These are phyloP conservation scores for Populus deltoides DNA, from an alignment of 345 rosid genomes.

Conservation along the genomic window DNA sequence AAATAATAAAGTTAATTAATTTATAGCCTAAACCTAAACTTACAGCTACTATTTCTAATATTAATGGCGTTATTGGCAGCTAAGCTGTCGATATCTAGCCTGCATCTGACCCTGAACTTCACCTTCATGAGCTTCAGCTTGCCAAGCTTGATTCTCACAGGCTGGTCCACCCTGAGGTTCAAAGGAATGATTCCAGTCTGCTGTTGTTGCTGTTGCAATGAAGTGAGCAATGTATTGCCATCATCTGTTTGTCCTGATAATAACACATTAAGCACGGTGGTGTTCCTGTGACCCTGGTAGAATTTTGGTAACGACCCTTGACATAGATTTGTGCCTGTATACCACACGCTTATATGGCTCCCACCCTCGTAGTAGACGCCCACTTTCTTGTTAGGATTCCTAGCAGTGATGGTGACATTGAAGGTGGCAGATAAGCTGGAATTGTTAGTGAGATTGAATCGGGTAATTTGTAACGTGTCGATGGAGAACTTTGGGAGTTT, in stretches of 20 bases:
- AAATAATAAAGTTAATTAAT: constrained; percentile 1
- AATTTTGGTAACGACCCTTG: constrained; percentile 79
- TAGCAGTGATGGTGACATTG: constrained; percentile 59
- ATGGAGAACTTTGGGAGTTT: constrained; percentile 66
- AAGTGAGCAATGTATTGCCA: constrained; percentile 37
- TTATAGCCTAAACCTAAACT: constrained; percentile 55
- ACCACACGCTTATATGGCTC: constrained; percentile 64
- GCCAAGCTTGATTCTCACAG: constrained; percentile 78
- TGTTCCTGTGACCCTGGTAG: constrained; percentile 87
- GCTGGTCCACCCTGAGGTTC: constrained; percentile 63
- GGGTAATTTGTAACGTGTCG: constrained; percentile 54
- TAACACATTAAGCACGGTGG: constrained; percentile 55
- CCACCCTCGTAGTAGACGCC: constrained; percentile 83
- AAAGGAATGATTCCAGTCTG: constrained; percentile 57
- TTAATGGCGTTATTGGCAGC: constrained; percentile 40
- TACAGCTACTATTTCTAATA: constrained; percentile 57
- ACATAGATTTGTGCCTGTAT: constrained; percentile 46
- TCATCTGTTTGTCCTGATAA: constrained; percentile 55
- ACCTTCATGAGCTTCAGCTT: constrained; percentile 62
- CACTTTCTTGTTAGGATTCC: constrained; percentile 67
- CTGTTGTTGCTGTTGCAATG: constrained; percentile 42
- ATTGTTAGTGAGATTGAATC: constrained; percentile 36
- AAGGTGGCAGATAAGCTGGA: constrained; percentile 56
- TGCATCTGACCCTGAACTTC: constrained; percentile 58
- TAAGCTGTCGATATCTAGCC: constrained; percentile 49